phyloP scores from a whole-genome alignment of 164 flowering plant genomes.

The Malania oleifera region DNA sequence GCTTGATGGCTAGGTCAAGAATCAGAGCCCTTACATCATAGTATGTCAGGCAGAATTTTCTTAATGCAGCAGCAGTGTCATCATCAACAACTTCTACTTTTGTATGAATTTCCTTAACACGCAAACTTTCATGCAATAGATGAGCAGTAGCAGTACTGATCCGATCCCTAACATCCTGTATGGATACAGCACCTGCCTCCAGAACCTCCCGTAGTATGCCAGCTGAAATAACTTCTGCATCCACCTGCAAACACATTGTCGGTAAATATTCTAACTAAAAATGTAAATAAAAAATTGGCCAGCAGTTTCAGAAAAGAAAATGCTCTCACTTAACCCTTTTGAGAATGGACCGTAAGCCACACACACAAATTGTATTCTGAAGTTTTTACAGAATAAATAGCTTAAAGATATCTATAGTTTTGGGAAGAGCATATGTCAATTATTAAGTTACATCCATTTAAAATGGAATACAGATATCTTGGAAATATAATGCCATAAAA shows the following conservation, averaged over 20 bases:
- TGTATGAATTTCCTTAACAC: slow-evolving; percentile 52
- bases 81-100: slow-evolving; percentile 62
- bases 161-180: slow-evolving; percentile 43
- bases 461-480: too few species aligned
- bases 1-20: slow-evolving; percentile 65
- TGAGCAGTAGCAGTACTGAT: slow-evolving; percentile 70
- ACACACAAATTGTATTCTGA: too few species aligned
- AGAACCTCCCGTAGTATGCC: slow-evolving; percentile 60
- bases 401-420: too few species aligned
- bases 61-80: slow-evolving; percentile 55
- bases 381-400: too few species aligned
- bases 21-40: slow-evolving; percentile 78
- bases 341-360: too few species aligned
- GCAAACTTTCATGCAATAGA: slow-evolving; percentile 69
- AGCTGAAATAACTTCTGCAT: slow-evolving; percentile 90
- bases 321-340: too few species aligned
- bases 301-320: too few species aligned
- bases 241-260: slow-evolving; percentile 70
- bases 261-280: too few species aligned
- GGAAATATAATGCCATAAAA: too few species aligned
- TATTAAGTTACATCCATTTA: too few species aligned
- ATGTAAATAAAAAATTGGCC: not conserved
- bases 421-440: too few species aligned
- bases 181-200: slow-evolving; percentile 53
- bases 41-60: slow-evolving; percentile 76